Conservation (phyloP, 257 asterid genomes). For the Catharanthus roseus region DNA sequence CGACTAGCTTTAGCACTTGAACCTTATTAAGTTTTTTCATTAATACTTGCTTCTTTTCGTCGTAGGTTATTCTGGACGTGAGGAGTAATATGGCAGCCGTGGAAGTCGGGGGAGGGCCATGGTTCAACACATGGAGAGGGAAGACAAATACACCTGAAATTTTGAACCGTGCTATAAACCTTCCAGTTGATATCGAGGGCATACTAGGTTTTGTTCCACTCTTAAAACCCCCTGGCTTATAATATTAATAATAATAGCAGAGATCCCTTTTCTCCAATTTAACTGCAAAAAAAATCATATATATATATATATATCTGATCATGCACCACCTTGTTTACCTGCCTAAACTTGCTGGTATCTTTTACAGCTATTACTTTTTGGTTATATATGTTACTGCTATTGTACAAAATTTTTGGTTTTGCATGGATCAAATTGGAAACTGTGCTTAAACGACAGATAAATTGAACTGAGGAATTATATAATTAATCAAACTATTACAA, state of each 20-base stretch:
- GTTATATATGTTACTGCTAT: too few species aligned
- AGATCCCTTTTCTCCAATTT: background rate
- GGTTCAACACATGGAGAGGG: conserved; percentile 88
- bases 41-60: background rate
- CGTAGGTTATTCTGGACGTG: conserved; percentile 72
- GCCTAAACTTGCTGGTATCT: too few species aligned
- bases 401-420: too few species aligned
- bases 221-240: conserved; percentile 92
- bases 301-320: too few species aligned
- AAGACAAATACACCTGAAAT: conserved; percentile 56
- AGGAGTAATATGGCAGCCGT: conserved; percentile 90
- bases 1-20: background rate
- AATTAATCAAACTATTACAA: too few species aligned
- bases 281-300: too few species aligned
- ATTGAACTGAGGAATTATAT: too few species aligned
- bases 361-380: too few species aligned
- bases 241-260: too few species aligned
- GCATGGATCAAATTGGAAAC: too few species aligned
- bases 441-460: too few species aligned
- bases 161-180: conserved; percentile 41
- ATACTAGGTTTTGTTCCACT: conserved; percentile 50
- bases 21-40: background rate
- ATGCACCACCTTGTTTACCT: too few species aligned
- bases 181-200: conserved; percentile 74
- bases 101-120: conserved; percentile 99